A percentile compares a stretch with the other conserved stretches of the same genome.
These are phyloP conservation scores for Cutaneotrichosporon cyanovorans DNA, from an alignment of 1,284 basidiomycete genomes.

Conservation along the genomic window DNA sequence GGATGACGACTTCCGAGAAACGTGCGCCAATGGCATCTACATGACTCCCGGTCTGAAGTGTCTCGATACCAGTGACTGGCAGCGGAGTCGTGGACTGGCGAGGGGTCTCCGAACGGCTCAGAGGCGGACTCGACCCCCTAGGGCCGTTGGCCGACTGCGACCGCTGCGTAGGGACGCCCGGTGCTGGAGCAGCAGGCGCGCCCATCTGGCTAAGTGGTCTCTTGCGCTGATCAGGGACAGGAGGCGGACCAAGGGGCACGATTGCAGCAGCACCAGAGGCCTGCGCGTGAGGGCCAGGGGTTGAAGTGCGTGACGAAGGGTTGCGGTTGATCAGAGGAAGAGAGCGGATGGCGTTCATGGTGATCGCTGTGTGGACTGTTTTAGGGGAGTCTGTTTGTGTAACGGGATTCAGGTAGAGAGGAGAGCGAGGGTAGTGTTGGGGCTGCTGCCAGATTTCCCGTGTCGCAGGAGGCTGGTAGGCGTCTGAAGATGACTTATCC, in stretches of 20 bases:
- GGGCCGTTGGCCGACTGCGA: slow-evolving; percentile 24
- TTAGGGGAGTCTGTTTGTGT: neutral
- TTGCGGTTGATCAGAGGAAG: slow-evolving; percentile 44
- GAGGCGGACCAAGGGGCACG: slow-evolving; percentile 13
- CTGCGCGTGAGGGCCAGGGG: slow-evolving; percentile 31
- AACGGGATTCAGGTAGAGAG: neutral
- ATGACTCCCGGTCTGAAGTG: slow-evolving; percentile 25
- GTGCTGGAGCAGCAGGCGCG: slow-evolving; percentile 1
- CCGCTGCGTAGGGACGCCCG: slow-evolving; percentile 12
- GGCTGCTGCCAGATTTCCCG: too few species aligned
- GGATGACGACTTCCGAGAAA: slow-evolving; percentile 45
- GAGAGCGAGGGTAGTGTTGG: slow-evolving; percentile 1
- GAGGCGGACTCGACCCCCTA: slow-evolving; percentile 16
- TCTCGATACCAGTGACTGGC: slow-evolving; percentile 7
- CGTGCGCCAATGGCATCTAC: slow-evolving; percentile 45
- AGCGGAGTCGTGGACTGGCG: neutral
- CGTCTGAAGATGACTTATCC: slow-evolving; percentile 17
- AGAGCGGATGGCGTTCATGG: slow-evolving; percentile 44
- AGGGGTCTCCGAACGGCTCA: slow-evolving; percentile 12
- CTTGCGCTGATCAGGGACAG: slow-evolving; percentile 8
- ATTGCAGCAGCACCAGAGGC: slow-evolving; percentile 11
- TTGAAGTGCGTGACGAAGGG: slow-evolving; percentile 32
- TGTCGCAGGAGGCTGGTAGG: neutral
- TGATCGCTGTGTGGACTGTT: neutral
- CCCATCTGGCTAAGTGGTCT: slow-evolving; percentile 1